Base-by-base conservation (phyloP, 2,329 filamentous ascomycete species). In the Neonectria hederae region DNA sequence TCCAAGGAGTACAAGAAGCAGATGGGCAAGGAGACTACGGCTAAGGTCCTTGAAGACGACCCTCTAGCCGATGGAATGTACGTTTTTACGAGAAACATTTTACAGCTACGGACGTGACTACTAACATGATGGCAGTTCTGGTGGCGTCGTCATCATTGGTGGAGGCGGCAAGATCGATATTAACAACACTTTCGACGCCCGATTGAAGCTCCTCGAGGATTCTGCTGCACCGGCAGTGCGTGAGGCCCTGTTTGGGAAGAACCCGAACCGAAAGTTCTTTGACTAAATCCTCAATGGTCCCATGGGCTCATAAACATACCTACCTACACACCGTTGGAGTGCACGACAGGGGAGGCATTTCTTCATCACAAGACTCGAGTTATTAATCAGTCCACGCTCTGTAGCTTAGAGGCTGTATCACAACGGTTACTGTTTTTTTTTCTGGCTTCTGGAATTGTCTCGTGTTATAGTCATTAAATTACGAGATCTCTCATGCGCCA, bases 101-200 rank as follows among this genome's bases (percentile, higher is more conserved):
- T 4, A 14, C 22, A 35, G 10, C 8, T 13, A 14, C 26, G 5
- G 17, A 49, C n/a, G 13, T 24, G 26, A 24, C n/a, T 40, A 57
- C 74, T 78, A 66, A 78, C 73, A 11, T 22, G 28, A 24, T 38
- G 54, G 66, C 72, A 98, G 96, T 75, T 86, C 94, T 65, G 96
- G 96, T 65, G 96, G 96, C 74, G 86, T 97, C 62, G 79, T 87
- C 63, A 89, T 99, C 69, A 82, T 97, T 59, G 93, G 94, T 69
- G 90, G 92, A 71, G 86, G 86, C 69, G 96, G 96, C 78, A 97
- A 95, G 86, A 98, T 99, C 78, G 94, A 97, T 75, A 95, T 99
- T 80, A 94, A 97, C 87, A 98, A 99, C 85, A 98, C 96, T 59
- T 92, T 98, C 72, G 96, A 98, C 78, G 92, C 97, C 78, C 90